Evolutionary conservation across 257 asterid genomes (phyloP), one percentile per base, ranked within the genome.

Genomic region (Nicotiana undulata): DNA sequence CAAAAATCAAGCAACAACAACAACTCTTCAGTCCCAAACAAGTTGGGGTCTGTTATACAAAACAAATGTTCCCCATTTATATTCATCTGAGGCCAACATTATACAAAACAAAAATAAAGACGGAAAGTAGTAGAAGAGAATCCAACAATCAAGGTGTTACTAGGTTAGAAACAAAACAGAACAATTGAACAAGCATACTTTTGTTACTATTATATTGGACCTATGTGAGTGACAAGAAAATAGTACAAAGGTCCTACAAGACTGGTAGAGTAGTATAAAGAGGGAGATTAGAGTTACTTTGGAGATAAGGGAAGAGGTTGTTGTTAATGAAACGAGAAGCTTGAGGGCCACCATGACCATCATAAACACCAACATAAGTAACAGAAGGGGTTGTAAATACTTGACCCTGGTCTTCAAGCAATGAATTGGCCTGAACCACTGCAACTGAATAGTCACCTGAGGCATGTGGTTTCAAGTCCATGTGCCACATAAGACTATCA

Each of bases 291-390:
- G 52, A 68, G 81, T 46, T 53, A 87, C 90, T 83, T 9, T 83
- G 86, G 66, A 87, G 83, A 55, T 85, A 85, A 79, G 84, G 56
- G 65, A 87, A 83, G 51, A 87, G 87, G 56, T 83, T 83, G 63
- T 79, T 81, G 75, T 77, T 79, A 59, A 87, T 85, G 83, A 85
- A 87, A 16, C 88, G 88, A 51, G 90, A 85, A 64, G 90, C 90
- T 85, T 87, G 76, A 75, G 88, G 87, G 16, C 88, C 90, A 29
- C 90, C 90, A 17, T 87, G 90, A 77, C 90, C 90, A 81, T 87
- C 88, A 74, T 87, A 87, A 83, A 87, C 88, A 17, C 90, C 89
- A 37, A 87, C 64, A 85, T 83, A 87, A 52, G 90, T 87, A 72
- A 86, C 85, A 28, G 84, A 52, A 3, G 89, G 81, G 0, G 89